Base-by-base conservation (phyloP, 495 filamentous ascomycete genomes). In the Lasiosphaeriaceae sp. region DNA sequence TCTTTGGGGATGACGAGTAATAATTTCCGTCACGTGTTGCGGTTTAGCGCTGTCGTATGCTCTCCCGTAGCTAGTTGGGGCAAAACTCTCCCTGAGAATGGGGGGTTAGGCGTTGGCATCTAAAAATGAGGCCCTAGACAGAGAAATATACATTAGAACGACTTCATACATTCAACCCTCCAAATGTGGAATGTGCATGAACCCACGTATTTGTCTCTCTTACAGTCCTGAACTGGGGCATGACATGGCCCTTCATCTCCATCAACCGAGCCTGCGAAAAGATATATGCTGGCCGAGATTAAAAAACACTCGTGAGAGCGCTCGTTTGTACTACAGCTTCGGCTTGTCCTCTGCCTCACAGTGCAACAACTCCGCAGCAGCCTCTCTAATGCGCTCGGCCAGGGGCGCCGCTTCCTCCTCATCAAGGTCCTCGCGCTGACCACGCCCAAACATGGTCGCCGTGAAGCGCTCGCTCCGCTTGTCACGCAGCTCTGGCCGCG, bases 1-100 rank as follows among this genome's bases (percentile, higher is more conserved):
- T 94, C 81, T 90, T 90, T 71, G 90, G 89, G 11, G 89, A 92
- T 70, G 90, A 91, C 62, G 89, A 92, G 56, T 69, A 48, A 58
- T 44, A n/a, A n/a, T n/a, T n/a, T 44, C 22, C 4, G 26, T 22
- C 48, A 14, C 5, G 47, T 19, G 7, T 6, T n/a, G n/a, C n/a
- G n/a, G n/a, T n/a, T n/a, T n/a, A n/a, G n/a, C n/a, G n/a, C n/a
- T n/a, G n/a, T n/a, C n/a, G n/a, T n/a, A n/a, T n/a, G n/a, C n/a
- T n/a, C n/a, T n/a, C n/a, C n/a, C n/a, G n/a, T n/a, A n/a, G n/a
- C n/a, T n/a, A n/a, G n/a, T n/a, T n/a, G n/a, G n/a, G n/a, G n/a
- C n/a, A n/a, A n/a, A 34, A 16, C 12, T 20, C 48, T 19, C 14
- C 29, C n/a, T n/a, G n/a, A n/a, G n/a, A n/a, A n/a, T n/a, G n/a